These are phyloP conservation scores for Cruciata laevipes DNA, from an alignment of 257 asterid species.

Conservation along the genomic window DNA sequence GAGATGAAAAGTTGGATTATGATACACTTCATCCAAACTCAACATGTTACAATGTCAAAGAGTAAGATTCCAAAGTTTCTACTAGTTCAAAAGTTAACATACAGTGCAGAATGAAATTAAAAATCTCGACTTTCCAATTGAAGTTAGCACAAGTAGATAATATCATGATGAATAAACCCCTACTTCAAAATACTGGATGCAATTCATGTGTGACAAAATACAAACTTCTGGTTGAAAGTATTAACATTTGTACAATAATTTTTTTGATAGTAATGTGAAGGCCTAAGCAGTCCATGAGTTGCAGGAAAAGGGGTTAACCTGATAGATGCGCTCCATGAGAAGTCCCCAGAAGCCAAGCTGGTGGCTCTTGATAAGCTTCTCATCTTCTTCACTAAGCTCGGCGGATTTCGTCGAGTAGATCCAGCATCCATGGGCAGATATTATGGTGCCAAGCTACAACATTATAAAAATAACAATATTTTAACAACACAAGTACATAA, in stretches of 20 bases:
- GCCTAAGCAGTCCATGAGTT: not conserved
- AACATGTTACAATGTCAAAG: not conserved
- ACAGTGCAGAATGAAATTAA: no score
- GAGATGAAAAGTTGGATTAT: not conserved
- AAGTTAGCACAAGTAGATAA: no score
- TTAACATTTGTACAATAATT: not conserved
- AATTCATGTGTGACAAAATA: not conserved
- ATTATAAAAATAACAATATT: not conserved
- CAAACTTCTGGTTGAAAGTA: not conserved
- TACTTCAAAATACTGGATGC: not conserved
- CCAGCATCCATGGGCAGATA: slow-evolving; percentile 59
- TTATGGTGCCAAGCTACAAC: slow-evolving; percentile 53
- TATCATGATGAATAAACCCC: no score
- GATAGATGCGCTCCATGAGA: slow-evolving; percentile 46
- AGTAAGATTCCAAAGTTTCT: not conserved
- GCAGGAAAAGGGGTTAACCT: slow-evolving; percentile 34
- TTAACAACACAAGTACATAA: not conserved
- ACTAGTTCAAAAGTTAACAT: not conserved
- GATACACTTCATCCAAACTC: not conserved
- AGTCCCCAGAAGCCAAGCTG: slow-evolving; percentile 39
- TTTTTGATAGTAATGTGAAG: not conserved
- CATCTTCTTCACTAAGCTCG: slow-evolving; percentile 25
- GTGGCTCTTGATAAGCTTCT: slow-evolving; percentile 24
- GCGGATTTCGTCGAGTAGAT: slow-evolving; percentile 18
- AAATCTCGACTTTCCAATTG: no score